phyloP scores from a whole-genome alignment of 2,329 filamentous ascomycete genomes.

The Colletotrichum brevisporum region DNA sequence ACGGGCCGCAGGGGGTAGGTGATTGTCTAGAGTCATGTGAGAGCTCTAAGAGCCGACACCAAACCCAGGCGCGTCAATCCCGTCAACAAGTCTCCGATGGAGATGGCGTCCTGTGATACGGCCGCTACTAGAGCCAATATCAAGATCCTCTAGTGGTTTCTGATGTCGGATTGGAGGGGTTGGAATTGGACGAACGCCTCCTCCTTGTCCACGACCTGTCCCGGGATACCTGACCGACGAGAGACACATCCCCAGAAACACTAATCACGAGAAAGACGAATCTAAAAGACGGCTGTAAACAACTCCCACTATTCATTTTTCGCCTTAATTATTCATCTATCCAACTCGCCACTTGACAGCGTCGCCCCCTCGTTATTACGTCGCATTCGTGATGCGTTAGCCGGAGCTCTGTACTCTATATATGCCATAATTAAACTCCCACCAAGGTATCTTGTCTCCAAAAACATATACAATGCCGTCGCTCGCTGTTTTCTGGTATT shows the following conservation, averaged over 20 bases:
- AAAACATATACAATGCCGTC: constrained; percentile 15
- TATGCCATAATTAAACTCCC: constrained; percentile 17
- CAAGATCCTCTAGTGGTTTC: not conserved
- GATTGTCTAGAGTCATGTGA: too few relatives aligned
- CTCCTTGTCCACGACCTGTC: not conserved
- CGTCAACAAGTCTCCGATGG: not conserved
- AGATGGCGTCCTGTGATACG: constrained; percentile 4
- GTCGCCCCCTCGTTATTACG: not conserved
- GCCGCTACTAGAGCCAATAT: not conserved
- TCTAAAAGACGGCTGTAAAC: too few relatives aligned
- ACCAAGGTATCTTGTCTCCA: constrained; percentile 22
- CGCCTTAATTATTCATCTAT: constrained; percentile 14
- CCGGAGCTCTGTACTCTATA: constrained; percentile 28
- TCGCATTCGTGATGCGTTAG: constrained; percentile 20
- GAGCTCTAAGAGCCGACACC: too few relatives aligned
- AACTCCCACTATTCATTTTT: not conserved
- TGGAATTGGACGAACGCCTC: not conserved
- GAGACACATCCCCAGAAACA: too few relatives aligned
- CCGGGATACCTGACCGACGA: too few relatives aligned
- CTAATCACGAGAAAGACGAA: too few relatives aligned
- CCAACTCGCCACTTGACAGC: not conserved
- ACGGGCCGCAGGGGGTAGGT: not conserved
- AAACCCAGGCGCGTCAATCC: not conserved
- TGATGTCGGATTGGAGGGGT: not conserved
- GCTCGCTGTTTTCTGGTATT: constrained; percentile 30